Evolutionary conservation across 768 basidiomycete genomes (phyloP), one percentile per base, ranked within the genome.

Genomic region (Hysterangium stoloniferum): DNA sequence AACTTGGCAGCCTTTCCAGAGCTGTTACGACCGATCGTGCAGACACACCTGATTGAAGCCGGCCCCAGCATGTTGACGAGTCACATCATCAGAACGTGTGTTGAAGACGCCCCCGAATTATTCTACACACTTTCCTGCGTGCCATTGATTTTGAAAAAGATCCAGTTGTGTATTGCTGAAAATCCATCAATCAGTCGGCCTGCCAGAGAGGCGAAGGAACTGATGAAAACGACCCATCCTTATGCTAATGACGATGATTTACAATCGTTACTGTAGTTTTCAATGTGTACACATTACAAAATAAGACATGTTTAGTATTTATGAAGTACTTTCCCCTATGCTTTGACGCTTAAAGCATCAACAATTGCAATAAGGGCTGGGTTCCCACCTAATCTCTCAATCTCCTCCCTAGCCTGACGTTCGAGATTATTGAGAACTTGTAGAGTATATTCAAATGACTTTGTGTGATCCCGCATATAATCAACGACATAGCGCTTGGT

Each of bases 361-460:
- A 86, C 68, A 51, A 86, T 71, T 6, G 62, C 69, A 57, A 78
- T 77, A 28, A 95, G 59, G 46, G 69, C 69, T 22, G 57, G 58
- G 58, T 95, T 96, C 12, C 92, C 93, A 1, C 92, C 92, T 9
- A 96, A 64, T 48, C 81, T 67, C 19, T 58, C 61, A 13, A 96
- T 79, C 65, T 96, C 92, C 0, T 65, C 70, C 4, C 75, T 62
- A 0, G 83, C 80, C 63, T 91, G 87, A 9, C 57, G 60, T 56
- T 88, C 84, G 13, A 98, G 70, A 2, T 69, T 76, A 4, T 62
- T 58, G 34, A 97, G 66, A 1, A 95, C 90, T 0, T 67, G 64
- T 6, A 81, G 67, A 0, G 92, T 95, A 62, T 98, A 98, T 1
- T 80, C 84, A 58, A 98, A 96, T 0, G 92, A 93, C 40, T 78